These are phyloP conservation scores for Colletotrichum sojae DNA, from an alignment of 2,329 filamentous ascomycete genomes.

Conservation along the genomic window DNA sequence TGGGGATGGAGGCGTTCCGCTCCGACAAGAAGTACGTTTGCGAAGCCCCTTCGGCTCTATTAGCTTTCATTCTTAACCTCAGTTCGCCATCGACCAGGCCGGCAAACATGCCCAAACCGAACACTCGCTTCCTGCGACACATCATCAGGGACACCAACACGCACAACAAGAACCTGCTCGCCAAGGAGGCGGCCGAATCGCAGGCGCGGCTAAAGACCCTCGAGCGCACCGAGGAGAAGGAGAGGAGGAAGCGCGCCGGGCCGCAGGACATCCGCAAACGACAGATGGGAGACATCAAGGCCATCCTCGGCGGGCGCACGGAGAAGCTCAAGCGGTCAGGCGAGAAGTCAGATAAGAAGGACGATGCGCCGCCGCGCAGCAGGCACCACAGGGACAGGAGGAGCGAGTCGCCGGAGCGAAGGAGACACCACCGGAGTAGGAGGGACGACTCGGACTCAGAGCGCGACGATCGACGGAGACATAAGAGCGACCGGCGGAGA, in stretches of 20 bases:
- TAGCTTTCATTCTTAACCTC: conserved; percentile 19
- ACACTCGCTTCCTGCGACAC: conserved; percentile 89
- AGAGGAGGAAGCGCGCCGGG: conserved; percentile 61
- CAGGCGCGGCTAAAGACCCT: conserved; percentile 77
- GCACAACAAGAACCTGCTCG: conserved; percentile 89
- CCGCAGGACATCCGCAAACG: conserved; percentile 67
- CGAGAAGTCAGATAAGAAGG: conserved; percentile 26
- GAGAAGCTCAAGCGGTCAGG: conserved; percentile 34
- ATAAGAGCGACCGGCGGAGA: conserved; percentile 42
- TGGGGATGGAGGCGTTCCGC: conserved; percentile 78
- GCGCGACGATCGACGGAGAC: conserved; percentile 34
- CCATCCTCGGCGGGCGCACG: conserved; percentile 64
- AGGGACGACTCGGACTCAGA: conserved; percentile 29
- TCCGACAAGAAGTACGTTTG: conserved; percentile 61
- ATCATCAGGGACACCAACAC: conserved; percentile 90
- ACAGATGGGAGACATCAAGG: conserved; percentile 73
- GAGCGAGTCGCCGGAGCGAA: conserved; percentile 37
- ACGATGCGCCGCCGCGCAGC: conserved; percentile 12
- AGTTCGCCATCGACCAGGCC: conserved; percentile 61
- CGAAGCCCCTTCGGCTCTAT: neutral
- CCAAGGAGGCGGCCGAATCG: conserved; percentile 87
- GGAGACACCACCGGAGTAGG: conserved; percentile 21
- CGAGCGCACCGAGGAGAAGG: conserved; percentile 62
- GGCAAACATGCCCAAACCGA: conserved; percentile 83
- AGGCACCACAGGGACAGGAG: conserved; percentile 22